phyloP scores from a whole-genome alignment of 1,139 yeast genomes.

The Suhomyces bokatorum region DNA sequence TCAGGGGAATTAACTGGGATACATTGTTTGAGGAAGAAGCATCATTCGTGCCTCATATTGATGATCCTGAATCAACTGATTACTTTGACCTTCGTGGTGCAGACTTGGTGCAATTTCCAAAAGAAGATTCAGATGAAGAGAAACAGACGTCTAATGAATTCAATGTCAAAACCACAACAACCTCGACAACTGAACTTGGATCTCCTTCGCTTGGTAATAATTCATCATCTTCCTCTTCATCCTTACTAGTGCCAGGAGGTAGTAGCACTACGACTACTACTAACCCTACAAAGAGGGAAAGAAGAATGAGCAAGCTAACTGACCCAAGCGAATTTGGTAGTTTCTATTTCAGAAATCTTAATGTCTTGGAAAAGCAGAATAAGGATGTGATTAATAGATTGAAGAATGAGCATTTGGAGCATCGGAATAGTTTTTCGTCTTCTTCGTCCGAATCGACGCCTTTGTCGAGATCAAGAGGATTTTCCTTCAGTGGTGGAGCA shows the following conservation, averaged over 20 bases:
- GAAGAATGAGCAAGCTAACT: conserved; percentile 67
- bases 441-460: conserved; percentile 47
- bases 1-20: conserved; percentile 73
- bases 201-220: conserved; percentile 19
- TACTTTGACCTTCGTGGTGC: conserved; percentile 95
- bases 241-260: conserved; percentile 14
- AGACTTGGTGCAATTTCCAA: conserved; percentile 58
- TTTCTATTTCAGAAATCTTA: conserved; percentile 83
- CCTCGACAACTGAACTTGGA: conserved; percentile 20
- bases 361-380: conserved; percentile 90
- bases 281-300: conserved; percentile 51
- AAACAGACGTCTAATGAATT: conserved; percentile 13
- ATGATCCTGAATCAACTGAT: conserved; percentile 85
- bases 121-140: conserved; percentile 45
- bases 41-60: conserved; percentile 77
- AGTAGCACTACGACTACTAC: conserved; percentile 8
- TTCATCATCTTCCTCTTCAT: conserved; percentile 14
- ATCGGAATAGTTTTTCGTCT: conserved; percentile 44
- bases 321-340: conserved; percentile 89
- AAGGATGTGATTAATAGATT: conserved; percentile 87
- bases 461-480: conserved; percentile 38
- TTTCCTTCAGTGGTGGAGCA: conserved; percentile 30
- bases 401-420: conserved; percentile 76
- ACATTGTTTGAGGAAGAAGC: conserved; percentile 72
- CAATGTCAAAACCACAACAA: conserved; percentile 7